Conservation (phyloP, 2,329 filamentous ascomycete species). For the Talaromyces sp. region DNA sequence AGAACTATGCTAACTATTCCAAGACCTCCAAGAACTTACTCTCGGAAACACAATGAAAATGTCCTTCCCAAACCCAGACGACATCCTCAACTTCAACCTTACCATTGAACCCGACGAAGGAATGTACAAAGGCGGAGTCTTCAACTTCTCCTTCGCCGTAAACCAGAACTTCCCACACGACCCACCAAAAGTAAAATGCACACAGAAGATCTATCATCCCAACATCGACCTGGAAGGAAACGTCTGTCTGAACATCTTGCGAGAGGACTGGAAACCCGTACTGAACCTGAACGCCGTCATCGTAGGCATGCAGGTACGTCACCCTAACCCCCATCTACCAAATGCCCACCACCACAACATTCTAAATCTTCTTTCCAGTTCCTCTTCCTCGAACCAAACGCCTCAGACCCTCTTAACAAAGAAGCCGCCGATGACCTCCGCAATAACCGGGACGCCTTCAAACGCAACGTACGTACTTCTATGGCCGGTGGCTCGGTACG, state of each 20-base stretch:
- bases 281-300: slow-evolving; percentile 96
- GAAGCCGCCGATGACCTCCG: slow-evolving; percentile 93
- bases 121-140: slow-evolving; percentile 84
- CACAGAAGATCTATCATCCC: slow-evolving; percentile 98
- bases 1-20: no score
- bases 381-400: slow-evolving; percentile 95
- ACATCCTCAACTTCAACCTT: slow-evolving; percentile 58
- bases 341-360: no score
- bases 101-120: slow-evolving; percentile 58
- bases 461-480: slow-evolving; percentile 80
- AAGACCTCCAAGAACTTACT: slow-evolving; percentile 53
- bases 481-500: slow-evolving; percentile 81
- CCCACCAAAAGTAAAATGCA: slow-evolving; percentile 94
- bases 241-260: slow-evolving; percentile 93
- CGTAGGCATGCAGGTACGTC: slow-evolving; percentile 78
- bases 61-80: slow-evolving; percentile 60
- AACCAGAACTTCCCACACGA: slow-evolving; percentile 96
- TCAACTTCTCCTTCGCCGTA: slow-evolving; percentile 89
- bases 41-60: slow-evolving; percentile 61
- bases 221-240: slow-evolving; percentile 99
- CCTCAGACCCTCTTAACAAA: slow-evolving; percentile 96
- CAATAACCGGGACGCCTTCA: slow-evolving; percentile 82
- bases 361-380: slow-evolving; percentile 65
- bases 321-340: no score
- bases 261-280: slow-evolving; percentile 99